A percentile compares a stretch with the other conserved stretches of the same genome.
phyloP scores from a whole-genome alignment of 768 basidiomycete species.

The Antrodiella citrinella region DNA sequence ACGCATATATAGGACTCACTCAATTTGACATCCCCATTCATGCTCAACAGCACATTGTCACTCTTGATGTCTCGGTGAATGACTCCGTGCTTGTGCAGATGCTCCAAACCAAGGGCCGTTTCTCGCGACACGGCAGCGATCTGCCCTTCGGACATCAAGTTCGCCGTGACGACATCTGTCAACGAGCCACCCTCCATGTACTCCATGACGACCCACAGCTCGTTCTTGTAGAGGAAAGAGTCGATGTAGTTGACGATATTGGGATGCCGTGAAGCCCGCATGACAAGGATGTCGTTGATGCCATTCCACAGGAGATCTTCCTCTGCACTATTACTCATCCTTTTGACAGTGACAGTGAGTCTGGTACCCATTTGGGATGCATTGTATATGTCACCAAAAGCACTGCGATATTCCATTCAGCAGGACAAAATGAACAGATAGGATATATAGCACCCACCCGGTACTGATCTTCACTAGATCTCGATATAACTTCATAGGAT shows the following conservation, averaged over 20 bases:
- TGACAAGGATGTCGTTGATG: constrained; percentile 99
- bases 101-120: constrained; percentile 87
- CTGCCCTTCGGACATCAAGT: constrained; percentile 97
- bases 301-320: constrained; percentile 98
- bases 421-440: no score
- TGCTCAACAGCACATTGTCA: constrained; percentile 89
- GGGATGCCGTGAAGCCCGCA: constrained; percentile 94
- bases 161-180: constrained; percentile 93
- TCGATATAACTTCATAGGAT: constrained; percentile 89
- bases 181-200: constrained; percentile 97
- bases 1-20: constrained; percentile 50
- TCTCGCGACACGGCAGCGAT: constrained; percentile 95
- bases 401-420: constrained; percentile 56
- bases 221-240: constrained; percentile 95
- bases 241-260: constrained; percentile 99
- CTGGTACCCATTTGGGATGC: constrained; percentile 97
- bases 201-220: constrained; percentile 99
- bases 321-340: constrained; percentile 99
- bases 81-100: constrained; percentile 92
- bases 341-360: constrained; percentile 94
- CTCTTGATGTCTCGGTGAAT: constrained; percentile 99
- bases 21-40: constrained; percentile 95
- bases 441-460: constrained; percentile 65
- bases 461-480: constrained; percentile 96
- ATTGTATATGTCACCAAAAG: constrained; percentile 96